Evolutionary conservation across 768 basidiomycete genomes (phyloP), one percentile per base, ranked within the genome.

Genomic region (Amanita fuliginea): DNA sequence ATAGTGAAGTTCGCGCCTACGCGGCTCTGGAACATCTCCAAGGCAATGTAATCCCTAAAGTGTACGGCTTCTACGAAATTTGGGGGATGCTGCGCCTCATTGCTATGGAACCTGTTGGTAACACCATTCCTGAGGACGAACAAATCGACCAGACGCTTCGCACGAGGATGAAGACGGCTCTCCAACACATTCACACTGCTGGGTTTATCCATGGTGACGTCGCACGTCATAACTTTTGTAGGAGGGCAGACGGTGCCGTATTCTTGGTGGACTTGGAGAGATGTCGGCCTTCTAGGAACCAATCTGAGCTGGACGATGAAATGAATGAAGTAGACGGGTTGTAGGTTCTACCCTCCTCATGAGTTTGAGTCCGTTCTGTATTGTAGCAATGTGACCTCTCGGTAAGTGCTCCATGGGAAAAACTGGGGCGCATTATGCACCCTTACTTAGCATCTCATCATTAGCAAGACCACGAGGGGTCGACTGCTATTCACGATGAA

Each of bases 81-180:
- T 26, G 24, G 24, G 24, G 24, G 24, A 6, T 26, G 4, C 6
- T 26, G 24, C 24, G 24, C 6, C 6, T 26, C 24, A 3, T 26
- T 26, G 24, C 24, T 26, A 3, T 26, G 6, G 24, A 26, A 6
- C 24, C 24, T 26, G 24, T 26, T 6, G 24, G 24, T 6, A 26
- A 26, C 6, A 14, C 39, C 5, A 41, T 41, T 41, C 16, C 39
- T 18, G 39, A 41, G 9, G 22, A 28, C 26, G 42, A 26, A 26
- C 24, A 3, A 3, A 26, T 26, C 6, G 5, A 26, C 24, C 24
- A 26, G 3, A 6, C 24, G 1, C 24, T 58, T 49, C 53, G 51
- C 18, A 35, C 16, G 33, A 55, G 51, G 28, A 56, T 56, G 57
- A 58, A 45, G n/a, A n/a, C n/a, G n/a, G n/a, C n/a, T n/a, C n/a